Conservation (phyloP, 2,329 filamentous ascomycete species). For the Davidsoniella neocaledoniae region DNA sequence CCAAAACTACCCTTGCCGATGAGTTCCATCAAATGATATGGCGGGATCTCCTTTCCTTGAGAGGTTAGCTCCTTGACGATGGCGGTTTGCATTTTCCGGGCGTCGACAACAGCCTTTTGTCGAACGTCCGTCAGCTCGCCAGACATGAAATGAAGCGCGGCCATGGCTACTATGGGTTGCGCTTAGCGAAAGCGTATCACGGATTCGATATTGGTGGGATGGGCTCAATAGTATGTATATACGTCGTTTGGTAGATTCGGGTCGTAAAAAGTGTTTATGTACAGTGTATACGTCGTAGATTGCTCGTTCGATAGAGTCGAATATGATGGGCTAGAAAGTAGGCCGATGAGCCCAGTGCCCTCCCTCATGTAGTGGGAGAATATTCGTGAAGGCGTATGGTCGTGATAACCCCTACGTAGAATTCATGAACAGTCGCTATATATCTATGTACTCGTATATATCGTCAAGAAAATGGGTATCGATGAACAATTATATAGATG, state of each 20-base stretch:
- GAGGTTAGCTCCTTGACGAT: constrained; percentile 42
- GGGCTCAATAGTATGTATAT: not conserved
- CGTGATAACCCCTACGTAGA: not conserved
- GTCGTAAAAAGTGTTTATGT: not conserved
- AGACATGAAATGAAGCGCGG: constrained; percentile 9
- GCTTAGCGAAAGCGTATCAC: not conserved
- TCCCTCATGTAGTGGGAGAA: too few species aligned
- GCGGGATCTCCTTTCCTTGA: constrained; percentile 36
- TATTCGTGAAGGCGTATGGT: too few species aligned
- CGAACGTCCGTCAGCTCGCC: constrained; percentile 10
- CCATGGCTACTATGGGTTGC: not conserved
- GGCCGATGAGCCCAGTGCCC: too few species aligned
- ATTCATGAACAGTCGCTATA: not conserved
- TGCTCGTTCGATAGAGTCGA: not conserved
- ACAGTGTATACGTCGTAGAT: not conserved
- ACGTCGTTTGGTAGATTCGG: not conserved
- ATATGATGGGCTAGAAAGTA: too few species aligned
- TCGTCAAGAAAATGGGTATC: too few species aligned
- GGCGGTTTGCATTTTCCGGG: constrained; percentile 42
- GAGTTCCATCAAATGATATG: constrained; percentile 43
- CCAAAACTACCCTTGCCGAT: constrained; percentile 52
- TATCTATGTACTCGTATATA: too few species aligned
- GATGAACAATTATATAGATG: not conserved
- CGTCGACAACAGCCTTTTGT: constrained; percentile 38
- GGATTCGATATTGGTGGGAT: not conserved